These are phyloP conservation scores for Gentiana straminea DNA, from an alignment of 257 asterid species.

Conservation along the genomic window DNA sequence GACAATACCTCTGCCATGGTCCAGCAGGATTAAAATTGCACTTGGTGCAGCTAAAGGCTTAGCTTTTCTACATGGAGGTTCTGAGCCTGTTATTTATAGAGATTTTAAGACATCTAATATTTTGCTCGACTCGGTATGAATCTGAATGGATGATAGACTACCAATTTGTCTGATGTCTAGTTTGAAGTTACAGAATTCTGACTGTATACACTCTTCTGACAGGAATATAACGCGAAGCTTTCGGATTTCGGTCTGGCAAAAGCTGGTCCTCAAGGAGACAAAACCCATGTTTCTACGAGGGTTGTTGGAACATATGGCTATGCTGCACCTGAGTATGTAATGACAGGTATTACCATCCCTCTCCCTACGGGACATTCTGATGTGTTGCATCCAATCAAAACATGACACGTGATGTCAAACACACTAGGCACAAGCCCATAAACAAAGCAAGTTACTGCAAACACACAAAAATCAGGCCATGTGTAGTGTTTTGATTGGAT, in stretches of 20 bases:
- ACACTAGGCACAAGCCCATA: too few relatives aligned
- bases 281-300: conserved; percentile 87
- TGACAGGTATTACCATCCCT: conserved; percentile 56
- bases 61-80: conserved; percentile 79
- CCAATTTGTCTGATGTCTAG: not conserved
- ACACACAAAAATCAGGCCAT: too few relatives aligned
- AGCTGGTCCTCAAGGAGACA: conserved; percentile 97
- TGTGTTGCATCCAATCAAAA: too few relatives aligned
- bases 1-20: conserved; percentile 93
- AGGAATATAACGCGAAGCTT: conserved; percentile 91
- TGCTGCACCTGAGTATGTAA: conserved; percentile 93
- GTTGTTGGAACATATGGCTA: conserved; percentile 92
- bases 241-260: conserved; percentile 95
- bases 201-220: conserved; percentile 6
- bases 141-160: not conserved
- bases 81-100: conserved; percentile 84
- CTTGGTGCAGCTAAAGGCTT: conserved; percentile 95
- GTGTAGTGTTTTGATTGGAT: too few relatives aligned
- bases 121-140: conserved; percentile 71
- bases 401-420: too few relatives aligned
- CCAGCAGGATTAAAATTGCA: conserved; percentile 78
- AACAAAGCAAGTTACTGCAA: too few relatives aligned
- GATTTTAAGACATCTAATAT: conserved; percentile 96
- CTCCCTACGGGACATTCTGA: too few relatives aligned
- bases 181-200: not conserved